Conservation (phyloP, 164 flowering plant genomes). For the Vitis rupestris region DNA sequence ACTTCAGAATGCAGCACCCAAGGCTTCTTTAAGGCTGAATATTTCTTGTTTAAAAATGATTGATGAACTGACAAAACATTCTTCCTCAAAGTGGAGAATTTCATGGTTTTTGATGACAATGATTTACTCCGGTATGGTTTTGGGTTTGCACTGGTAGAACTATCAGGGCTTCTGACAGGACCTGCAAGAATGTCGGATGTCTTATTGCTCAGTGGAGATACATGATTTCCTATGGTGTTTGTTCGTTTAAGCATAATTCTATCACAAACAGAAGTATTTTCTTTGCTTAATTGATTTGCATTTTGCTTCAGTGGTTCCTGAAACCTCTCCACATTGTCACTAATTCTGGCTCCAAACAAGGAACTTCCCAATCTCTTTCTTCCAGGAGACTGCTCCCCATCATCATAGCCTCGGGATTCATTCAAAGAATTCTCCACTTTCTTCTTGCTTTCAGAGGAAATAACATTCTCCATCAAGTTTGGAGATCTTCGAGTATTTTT, state of each 20-base stretch:
- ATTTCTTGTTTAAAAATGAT: constrained; percentile 14
- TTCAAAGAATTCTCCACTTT: constrained; percentile 18
- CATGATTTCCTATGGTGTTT: constrained; percentile 15
- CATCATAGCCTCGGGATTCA: constrained; percentile 12
- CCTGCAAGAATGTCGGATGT: constrained; percentile 12
- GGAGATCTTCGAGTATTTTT: constrained; percentile 12
- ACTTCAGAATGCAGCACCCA: constrained; percentile 15
- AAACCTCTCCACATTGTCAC: constrained; percentile 23
- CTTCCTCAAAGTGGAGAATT: constrained; percentile 25
- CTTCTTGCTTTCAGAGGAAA: constrained; percentile 27
- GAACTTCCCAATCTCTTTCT: constrained; percentile 29
- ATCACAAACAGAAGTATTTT: constrained; percentile 14
- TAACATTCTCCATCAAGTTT: constrained; percentile 15
- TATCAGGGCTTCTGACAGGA: constrained; percentile 11
- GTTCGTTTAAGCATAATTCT: constrained; percentile 13
- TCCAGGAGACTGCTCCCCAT: constrained; percentile 18
- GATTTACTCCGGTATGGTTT: constrained; percentile 15
- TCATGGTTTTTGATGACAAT: constrained; percentile 20
- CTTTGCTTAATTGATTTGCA: constrained; percentile 17
- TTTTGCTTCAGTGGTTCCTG: constrained; percentile 16
- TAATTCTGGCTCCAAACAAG: constrained; percentile 8
- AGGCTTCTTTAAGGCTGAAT: constrained; percentile 21
- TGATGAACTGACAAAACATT: constrained; percentile 9
- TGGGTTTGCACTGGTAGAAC: constrained; percentile 2
- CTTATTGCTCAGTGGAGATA: constrained; percentile 28